Evolutionary conservation across 73 alveolate genomes (phyloP), one percentile per base, ranked within the genome.

Genomic region (Durusdinium trenchii): DNA sequence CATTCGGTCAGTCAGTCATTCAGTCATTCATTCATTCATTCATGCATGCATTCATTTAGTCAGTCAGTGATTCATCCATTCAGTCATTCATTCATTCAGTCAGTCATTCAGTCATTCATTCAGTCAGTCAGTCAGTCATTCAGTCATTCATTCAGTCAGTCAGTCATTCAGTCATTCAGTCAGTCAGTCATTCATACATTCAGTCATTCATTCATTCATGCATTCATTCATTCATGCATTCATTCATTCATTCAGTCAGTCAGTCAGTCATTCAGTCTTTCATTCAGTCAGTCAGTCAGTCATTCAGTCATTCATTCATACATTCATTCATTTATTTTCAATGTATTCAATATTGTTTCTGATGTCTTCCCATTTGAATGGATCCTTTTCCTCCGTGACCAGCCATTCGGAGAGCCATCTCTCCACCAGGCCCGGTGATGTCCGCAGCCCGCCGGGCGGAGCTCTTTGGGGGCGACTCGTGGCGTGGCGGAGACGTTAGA

Each of bases 391-490:
- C n/a, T n/a, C n/a, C n/a, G n/a, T n/a, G n/a, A n/a, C 47, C 84
- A 32, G 32, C 26, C 51, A 7, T 38, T 73, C 32, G 6, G 51
- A 9, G 52, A 36, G 62, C 61, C 12, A 43, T 43, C 73, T 60
- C 73, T 57, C 23, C 23, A 32, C n/a, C 36, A 64, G 87, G 87
- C 79, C 98, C 97, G 10, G 0, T 67, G 67, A 91, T 91, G 98
- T 62, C 87, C 46, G 78, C 98, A n/a, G 54, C 81, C 35, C 87
- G 98, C 23, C 43, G 85, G 16, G 98, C 98, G 28, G 90, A 67
- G 45, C 98, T 91, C 54, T 91, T 91, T 78, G 98, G 90, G 18
- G 98, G 60, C 61, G 87, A 67, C 98, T 69, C 98, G 75, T 42
- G 42, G 89, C 61, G 64, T n/a, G n/a, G n/a, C n/a, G n/a, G n/a